phyloP scores from a whole-genome alignment of 202 grass and related monocot species.

The Thinopyrum obtusiflorum region DNA sequence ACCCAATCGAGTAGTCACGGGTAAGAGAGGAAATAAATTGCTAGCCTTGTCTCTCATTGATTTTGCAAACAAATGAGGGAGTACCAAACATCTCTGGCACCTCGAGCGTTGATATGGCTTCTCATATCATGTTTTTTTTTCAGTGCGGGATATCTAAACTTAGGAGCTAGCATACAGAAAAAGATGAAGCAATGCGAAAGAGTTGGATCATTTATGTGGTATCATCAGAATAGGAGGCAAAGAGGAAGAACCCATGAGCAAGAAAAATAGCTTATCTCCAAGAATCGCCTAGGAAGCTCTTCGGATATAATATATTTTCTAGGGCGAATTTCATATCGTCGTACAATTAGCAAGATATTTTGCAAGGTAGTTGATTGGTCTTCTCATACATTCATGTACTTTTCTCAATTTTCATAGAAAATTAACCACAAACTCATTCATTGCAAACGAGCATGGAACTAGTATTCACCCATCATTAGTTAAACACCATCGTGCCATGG shows the following conservation, averaged over 20 bases:
- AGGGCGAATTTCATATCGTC: background rate
- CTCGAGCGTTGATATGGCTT: background rate
- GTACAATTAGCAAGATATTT: background rate
- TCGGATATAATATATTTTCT: background rate
- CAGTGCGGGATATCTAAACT: background rate
- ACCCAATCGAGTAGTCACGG: too few relatives aligned
- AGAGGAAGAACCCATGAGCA: background rate
- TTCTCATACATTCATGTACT: too few relatives aligned
- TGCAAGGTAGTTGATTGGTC: too few relatives aligned
- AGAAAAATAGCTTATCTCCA: background rate
- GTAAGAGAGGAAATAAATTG: too few relatives aligned
- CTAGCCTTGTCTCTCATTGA: too few relatives aligned
- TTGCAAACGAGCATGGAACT: too few relatives aligned
- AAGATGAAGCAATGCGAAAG: background rate
- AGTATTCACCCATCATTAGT: too few relatives aligned
- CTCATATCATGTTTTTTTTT: background rate
- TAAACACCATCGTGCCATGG: too few relatives aligned
- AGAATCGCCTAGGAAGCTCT: background rate
- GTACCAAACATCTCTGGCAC: background rate
- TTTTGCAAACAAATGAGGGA: background rate
- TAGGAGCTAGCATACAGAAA: background rate
- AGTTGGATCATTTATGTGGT: background rate
- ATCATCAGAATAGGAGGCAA: background rate
- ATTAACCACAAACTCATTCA: too few relatives aligned
- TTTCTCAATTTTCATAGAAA: too few relatives aligned